A percentile compares a stretch with the other conserved stretches of the same genome.
These are phyloP conservation scores for Aschersonia sp. DNA, from an alignment of 2,329 filamentous ascomycete species.

Conservation along the genomic window DNA sequence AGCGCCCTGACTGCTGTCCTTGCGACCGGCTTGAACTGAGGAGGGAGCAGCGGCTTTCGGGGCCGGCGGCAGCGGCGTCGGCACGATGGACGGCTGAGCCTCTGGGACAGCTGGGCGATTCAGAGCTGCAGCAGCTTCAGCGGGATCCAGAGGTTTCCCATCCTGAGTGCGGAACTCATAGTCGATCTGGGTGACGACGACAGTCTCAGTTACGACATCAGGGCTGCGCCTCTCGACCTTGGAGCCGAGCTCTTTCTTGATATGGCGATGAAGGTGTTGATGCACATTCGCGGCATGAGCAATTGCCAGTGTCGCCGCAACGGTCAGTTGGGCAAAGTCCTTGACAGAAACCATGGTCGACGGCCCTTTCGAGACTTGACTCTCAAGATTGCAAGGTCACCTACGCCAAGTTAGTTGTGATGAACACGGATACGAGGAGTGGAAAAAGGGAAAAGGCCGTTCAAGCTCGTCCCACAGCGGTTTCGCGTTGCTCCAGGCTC, in stretches of 20 bases:
- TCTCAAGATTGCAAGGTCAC: not conserved
- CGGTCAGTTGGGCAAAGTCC: conserved; percentile 25
- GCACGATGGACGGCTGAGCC: conserved; percentile 34
- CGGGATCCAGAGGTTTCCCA: too few relatives aligned
- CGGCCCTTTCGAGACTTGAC: not conserved
- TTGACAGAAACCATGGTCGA: conserved; percentile 5
- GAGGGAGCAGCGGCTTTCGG: conserved; percentile 13
- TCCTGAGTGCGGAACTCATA: conserved; percentile 41
- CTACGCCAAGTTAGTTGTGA: conserved; percentile 7
- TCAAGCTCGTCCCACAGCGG: too few relatives aligned
- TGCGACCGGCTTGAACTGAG: not conserved
- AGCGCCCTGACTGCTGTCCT: conserved; percentile 9
- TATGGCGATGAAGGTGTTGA: conserved; percentile 43
- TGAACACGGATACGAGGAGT: too few relatives aligned
- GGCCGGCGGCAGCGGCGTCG: conserved; percentile 24
- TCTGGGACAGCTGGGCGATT: conserved; percentile 35
- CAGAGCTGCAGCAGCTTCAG: too few relatives aligned
- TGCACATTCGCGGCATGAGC: conserved; percentile 46
- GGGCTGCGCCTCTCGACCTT: conserved; percentile 32
- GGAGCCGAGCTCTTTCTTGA: conserved; percentile 34
- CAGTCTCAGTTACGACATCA: conserved; percentile 33
- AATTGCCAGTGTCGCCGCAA: conserved; percentile 37
- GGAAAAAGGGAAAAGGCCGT: too few relatives aligned
- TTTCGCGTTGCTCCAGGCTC: too few relatives aligned
- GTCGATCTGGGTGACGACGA: conserved; percentile 49